Evolutionary conservation across 2,329 filamentous ascomycete species (phyloP).

Genomic region (Monilinia aucupariae): DNA sequence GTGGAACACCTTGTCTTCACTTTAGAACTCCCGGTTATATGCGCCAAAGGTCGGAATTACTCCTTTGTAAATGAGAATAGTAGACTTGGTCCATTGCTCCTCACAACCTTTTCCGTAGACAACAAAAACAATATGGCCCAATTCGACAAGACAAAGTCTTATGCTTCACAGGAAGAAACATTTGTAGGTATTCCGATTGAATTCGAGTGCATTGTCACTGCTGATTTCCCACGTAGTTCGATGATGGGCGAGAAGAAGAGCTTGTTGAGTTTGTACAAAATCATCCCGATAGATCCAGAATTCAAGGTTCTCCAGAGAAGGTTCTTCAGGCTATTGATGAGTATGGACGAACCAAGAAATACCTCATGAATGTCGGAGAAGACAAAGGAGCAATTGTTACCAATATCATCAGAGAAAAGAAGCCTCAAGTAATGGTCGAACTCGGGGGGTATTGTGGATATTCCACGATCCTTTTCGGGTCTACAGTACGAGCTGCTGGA

Average conservation of each 20-base stretch:
- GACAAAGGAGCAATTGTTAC: constrained; percentile 68
- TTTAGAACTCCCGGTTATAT: neutral
- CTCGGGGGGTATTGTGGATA: constrained; percentile 79
- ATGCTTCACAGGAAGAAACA: constrained; percentile 27
- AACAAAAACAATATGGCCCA: constrained; percentile 18
- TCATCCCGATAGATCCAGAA: constrained; percentile 54
- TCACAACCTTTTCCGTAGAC: neutral
- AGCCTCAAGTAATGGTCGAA: constrained; percentile 68
- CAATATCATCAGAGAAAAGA: constrained; percentile 60
- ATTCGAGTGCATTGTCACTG: neutral
- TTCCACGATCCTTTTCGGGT: constrained; percentile 70
- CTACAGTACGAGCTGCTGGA: constrained; percentile 57
- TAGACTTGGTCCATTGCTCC: neutral
- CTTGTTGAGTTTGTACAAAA: constrained; percentile 64
- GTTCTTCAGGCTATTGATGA: constrained; percentile 68
- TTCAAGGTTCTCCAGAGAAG: constrained; percentile 57
- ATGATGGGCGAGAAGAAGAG: constrained; percentile 70
- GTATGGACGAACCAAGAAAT: constrained; percentile 59
- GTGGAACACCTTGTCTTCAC: neutral
- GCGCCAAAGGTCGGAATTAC: neutral
- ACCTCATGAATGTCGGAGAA: constrained; percentile 75
- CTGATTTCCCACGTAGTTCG: constrained; percentile 39
- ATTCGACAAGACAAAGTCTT: constrained; percentile 27
- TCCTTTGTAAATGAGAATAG: neutral
- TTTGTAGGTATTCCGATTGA: constrained; percentile 23